Evolutionary conservation across 345 rosid genomes (phyloP).

Genomic region (Gossypium sturtianum): DNA sequence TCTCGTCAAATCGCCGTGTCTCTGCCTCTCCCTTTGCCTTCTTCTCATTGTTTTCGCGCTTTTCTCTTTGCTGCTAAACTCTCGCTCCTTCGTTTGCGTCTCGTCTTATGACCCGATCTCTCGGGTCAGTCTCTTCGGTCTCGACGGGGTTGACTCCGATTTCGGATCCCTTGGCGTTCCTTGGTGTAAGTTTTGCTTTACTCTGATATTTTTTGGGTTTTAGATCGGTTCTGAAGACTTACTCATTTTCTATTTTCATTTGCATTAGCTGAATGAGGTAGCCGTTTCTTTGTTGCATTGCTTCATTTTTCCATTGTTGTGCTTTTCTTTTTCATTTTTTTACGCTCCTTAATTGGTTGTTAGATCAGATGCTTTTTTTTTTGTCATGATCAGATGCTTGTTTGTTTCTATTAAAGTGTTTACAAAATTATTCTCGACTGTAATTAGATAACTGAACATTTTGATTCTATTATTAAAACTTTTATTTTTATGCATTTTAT

Average conservation of each 20-base stretch:
- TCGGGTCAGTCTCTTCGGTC: constrained; percentile 63
- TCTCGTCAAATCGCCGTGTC: constrained; percentile 40
- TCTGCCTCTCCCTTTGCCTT: constrained; percentile 39
- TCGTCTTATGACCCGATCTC: constrained; percentile 62
- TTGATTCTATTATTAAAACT: not conserved
- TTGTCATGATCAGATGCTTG: not conserved
- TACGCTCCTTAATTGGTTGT: not conserved
- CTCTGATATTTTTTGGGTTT: not conserved
- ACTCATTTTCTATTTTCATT: no score
- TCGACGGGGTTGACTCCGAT: constrained; percentile 79
- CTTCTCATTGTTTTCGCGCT: not conserved
- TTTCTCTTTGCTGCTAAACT: constrained; percentile 31
- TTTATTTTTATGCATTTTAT: not conserved
- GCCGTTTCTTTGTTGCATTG: not conserved
- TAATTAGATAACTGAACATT: not conserved
- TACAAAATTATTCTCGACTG: not conserved
- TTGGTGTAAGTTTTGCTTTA: constrained; percentile 74
- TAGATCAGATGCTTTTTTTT: not conserved
- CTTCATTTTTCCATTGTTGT: not conserved
- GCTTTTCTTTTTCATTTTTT: not conserved
- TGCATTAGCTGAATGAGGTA: not conserved
- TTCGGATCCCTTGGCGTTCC: constrained; percentile 96
- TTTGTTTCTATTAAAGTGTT: not conserved
- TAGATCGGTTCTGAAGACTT: not conserved
- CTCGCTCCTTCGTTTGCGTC: constrained; percentile 64